Conservation (phyloP, 2,329 filamentous ascomycete genomes). For the Aspergillus latus region DNA sequence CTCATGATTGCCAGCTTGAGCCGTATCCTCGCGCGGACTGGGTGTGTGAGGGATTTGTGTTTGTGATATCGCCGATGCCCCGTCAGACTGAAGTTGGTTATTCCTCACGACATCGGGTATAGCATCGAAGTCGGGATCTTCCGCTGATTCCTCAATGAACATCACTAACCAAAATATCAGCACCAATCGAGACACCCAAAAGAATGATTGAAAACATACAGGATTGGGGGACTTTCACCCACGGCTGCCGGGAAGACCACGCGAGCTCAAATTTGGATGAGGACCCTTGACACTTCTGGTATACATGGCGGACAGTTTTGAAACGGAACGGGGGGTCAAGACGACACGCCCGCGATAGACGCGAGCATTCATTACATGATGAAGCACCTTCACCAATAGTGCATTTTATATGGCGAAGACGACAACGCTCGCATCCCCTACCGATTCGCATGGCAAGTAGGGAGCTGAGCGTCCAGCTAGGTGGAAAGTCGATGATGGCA, state of each 20-base stretch:
- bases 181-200: not conserved
- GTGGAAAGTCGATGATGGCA: slow-evolving; percentile 6
- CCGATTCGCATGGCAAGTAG: slow-evolving; percentile 32
- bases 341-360: slow-evolving; percentile 30
- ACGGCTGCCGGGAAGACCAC: slow-evolving; percentile 33
- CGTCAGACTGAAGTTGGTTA: not conserved
- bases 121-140: slow-evolving; percentile 16
- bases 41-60: not conserved
- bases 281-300: slow-evolving; percentile 31
- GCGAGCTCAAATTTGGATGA: slow-evolving; percentile 30
- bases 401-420: slow-evolving; percentile 38
- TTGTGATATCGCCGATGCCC: not conserved
- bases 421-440: slow-evolving; percentile 37
- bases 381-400: slow-evolving; percentile 29
- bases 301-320: slow-evolving; percentile 35
- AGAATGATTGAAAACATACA: slow-evolving; percentile 19
- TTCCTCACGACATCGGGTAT: slow-evolving; percentile 3
- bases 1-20: not conserved
- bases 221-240: slow-evolving; percentile 31
- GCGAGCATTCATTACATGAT: slow-evolving; percentile 31
- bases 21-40: not conserved
- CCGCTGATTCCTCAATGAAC: slow-evolving; percentile 28
- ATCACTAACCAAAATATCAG: slow-evolving; percentile 22
- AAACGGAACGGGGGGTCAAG: slow-evolving; percentile 37
- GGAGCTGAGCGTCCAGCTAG: slow-evolving; percentile 15